Conservation (phyloP, 352 stramenopile genomes). For the Phytophthora citricola region DNA sequence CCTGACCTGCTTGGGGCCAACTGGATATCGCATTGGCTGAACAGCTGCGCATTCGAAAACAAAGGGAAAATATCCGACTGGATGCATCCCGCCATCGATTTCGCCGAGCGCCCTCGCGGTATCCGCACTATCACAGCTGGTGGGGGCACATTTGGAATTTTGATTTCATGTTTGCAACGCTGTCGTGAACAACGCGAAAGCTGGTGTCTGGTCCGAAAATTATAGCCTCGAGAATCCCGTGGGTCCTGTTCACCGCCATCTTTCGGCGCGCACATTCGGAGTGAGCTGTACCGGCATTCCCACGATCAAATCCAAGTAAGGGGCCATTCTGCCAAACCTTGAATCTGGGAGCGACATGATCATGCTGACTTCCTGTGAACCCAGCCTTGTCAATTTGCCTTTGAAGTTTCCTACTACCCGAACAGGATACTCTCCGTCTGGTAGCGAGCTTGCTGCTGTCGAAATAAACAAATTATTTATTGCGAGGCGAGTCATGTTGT, state of each 20-base stretch:
- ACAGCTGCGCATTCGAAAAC: background rate
- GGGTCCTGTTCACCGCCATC: constrained; percentile 8
- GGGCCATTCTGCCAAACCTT: background rate
- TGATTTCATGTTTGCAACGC: background rate
- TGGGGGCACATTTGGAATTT: constrained; percentile 1
- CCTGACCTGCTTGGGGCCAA: background rate
- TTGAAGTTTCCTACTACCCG: constrained; percentile 3
- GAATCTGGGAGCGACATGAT: background rate
- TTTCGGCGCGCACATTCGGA: background rate
- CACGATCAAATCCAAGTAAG: background rate
- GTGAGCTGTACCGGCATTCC: background rate
- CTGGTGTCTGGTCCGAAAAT: background rate
- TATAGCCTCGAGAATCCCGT: background rate
- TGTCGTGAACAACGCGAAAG: background rate
- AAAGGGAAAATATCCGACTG: constrained; percentile 7
- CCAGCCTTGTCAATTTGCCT: background rate
- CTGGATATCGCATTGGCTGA: background rate
- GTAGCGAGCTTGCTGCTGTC: background rate
- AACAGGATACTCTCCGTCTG: background rate
- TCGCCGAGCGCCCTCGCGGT: background rate
- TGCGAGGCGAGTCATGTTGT: background rate
- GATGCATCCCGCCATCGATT: background rate
- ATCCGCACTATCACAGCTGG: background rate
- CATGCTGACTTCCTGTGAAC: background rate
- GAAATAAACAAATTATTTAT: background rate